Base-by-base conservation (phyloP, 2,329 filamentous ascomycete genomes). In the Fusarium falciforme region DNA sequence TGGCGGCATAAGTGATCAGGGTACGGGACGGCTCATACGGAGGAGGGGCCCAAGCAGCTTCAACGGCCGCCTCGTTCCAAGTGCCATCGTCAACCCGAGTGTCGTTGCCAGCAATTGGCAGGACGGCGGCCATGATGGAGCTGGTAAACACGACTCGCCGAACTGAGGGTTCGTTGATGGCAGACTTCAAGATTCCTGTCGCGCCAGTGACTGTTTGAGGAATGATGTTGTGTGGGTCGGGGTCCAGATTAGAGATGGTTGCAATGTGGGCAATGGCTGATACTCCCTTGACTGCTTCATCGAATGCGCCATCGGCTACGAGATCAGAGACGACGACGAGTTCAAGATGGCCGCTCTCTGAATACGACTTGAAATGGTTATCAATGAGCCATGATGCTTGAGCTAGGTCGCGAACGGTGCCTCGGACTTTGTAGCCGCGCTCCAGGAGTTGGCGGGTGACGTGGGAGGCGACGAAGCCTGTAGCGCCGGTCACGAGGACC, bases 401-500 rank as follows among this genome's bases (percentile, higher is more conserved):
- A 0, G 76, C 55, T 5, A 72, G 35, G 54, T 81, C 74, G 12
- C 86, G 83, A 5, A 84, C 82, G 1, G 86, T 87, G n/a, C 85
- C 85, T 22, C 85, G 83, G 7, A 88, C 85, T 9, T 73, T 72
- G 71, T 83, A 87, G 16, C 85, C 85, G 5, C 78, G 76, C 2
- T 80, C 64, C 20, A 88, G 79, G 12, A 88, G 78, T 16, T 83
- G 76, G n/a, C 84, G 75, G 35, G 80, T 77, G 5, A 86, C 77
- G 49, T 88, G 84, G 8, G 82, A 82, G 29, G 79, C 85, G 27
- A 88, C 80, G 71, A 83, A 86, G 36, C 86, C 85, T 57, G 83
- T 87, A 2, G 80, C 83, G 8, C 86, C 86, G 0, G 85, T 87
- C 16, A 88, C 82, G 5, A 88, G 82, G 31, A 87, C 77, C 47